Conservation (phyloP, 108 stramenopile genomes). For the Cyclotella choctawhatcheeana region DNA sequence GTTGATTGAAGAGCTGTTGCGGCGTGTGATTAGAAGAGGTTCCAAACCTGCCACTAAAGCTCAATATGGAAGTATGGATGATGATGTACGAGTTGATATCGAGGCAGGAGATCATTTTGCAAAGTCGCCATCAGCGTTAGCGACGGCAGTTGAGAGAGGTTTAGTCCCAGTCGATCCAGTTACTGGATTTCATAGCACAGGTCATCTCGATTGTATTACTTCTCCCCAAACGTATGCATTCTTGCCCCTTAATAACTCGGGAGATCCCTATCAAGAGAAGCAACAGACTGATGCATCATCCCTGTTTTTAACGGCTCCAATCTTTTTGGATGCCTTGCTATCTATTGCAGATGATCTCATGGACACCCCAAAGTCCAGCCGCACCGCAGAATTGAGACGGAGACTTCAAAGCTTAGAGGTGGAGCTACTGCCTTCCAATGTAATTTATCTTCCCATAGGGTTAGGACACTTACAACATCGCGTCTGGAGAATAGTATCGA, state of each 20-base stretch:
- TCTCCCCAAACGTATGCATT: slow-evolving; percentile 65
- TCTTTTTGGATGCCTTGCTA: slow-evolving; percentile 82
- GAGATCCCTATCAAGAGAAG: slow-evolving; percentile 43
- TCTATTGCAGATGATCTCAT: slow-evolving; percentile 79
- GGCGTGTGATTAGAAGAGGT: slow-evolving; percentile 68
- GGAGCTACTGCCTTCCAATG: slow-evolving; percentile 78
- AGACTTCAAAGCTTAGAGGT: slow-evolving; percentile 69
- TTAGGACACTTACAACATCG: slow-evolving; percentile 69
- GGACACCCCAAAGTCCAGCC: slow-evolving; percentile 51
- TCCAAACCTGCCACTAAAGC: slow-evolving; percentile 61
- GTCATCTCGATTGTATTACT: slow-evolving; percentile 65
- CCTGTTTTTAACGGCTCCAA: slow-evolving; percentile 72
- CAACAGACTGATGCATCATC: slow-evolving; percentile 40
- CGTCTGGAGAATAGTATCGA: slow-evolving; percentile 84
- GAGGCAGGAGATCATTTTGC: slow-evolving; percentile 21
- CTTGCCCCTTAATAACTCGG: slow-evolving; percentile 55
- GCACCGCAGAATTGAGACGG: slow-evolving; percentile 60
- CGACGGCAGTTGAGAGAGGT: slow-evolving; percentile 57
- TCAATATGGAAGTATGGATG: slow-evolving; percentile 58
- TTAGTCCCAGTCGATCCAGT: slow-evolving; percentile 72
- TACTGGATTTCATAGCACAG: slow-evolving; percentile 59
- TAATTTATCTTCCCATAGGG: slow-evolving; percentile 82
- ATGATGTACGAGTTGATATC: slow-evolving; percentile 10
- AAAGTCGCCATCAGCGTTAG: slow-evolving; percentile 56
- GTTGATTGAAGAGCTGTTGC: slow-evolving; percentile 73